phyloP scores from a whole-genome alignment of 2,329 filamentous ascomycete species.

The Trichoderma semiorbis region DNA sequence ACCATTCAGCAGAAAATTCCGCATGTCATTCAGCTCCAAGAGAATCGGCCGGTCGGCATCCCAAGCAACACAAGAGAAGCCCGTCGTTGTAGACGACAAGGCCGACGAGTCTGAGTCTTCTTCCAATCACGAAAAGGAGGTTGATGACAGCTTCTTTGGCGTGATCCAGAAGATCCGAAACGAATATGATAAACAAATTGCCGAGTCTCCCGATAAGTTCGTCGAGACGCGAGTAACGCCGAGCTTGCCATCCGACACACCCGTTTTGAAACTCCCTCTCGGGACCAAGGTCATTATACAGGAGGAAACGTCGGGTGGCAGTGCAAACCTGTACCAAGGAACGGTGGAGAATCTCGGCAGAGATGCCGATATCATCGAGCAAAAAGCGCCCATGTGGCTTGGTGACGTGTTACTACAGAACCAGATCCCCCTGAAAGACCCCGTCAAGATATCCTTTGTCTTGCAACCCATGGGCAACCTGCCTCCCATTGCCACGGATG shows the following conservation, averaged over 20 bases:
- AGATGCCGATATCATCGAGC: constrained; percentile 80
- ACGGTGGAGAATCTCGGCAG: constrained; percentile 74
- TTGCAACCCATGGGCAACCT: constrained; percentile 75
- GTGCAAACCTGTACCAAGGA: constrained; percentile 85
- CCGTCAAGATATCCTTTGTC: constrained; percentile 92
- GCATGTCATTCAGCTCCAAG: constrained; percentile 79
- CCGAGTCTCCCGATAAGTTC: constrained; percentile 50
- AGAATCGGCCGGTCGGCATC: constrained; percentile 71
- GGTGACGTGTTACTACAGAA: constrained; percentile 85
- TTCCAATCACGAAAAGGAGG: constrained; percentile 64
- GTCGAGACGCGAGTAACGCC: constrained; percentile 65
- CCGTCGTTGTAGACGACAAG: constrained; percentile 72
- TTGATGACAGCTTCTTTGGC: constrained; percentile 72
- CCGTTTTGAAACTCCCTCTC: constrained; percentile 67
- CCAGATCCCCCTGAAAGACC: constrained; percentile 78
- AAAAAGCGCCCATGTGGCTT: constrained; percentile 85
- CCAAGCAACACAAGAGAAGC: constrained; percentile 61
- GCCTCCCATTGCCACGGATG: constrained; percentile 71
- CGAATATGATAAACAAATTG: constrained; percentile 66
- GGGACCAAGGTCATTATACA: constrained; percentile 67
- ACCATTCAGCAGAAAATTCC: constrained; percentile 82
- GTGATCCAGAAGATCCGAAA: constrained; percentile 69
- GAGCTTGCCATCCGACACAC: constrained; percentile 69
- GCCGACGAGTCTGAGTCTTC: constrained; percentile 63
- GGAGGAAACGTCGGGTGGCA: constrained; percentile 63